Base-by-base conservation (phyloP, 148 eudicot species). In the Cornus suecica region DNA sequence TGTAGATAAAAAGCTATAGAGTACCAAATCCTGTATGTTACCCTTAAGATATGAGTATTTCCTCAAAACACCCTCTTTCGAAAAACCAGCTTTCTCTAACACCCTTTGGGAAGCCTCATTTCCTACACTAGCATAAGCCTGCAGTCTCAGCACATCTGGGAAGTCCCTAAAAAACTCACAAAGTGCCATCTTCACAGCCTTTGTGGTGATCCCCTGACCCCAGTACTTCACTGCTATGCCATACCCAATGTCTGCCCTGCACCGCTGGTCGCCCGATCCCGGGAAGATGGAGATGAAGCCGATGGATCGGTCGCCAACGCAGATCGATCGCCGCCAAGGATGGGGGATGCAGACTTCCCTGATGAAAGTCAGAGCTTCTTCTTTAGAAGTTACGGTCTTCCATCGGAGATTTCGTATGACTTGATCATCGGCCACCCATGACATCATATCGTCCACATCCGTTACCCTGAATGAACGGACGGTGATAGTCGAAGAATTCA, bases 311-410 rank as follows among this genome's bases (percentile, higher is more conserved):
- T 79, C 78, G 0, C 78, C 48, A 3, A 80, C 48, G 77, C 87
- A 84, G 25, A 87, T 82, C 18, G 89, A 82, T 34, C 82, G 74
- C 45, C 82, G 79, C 82, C 85, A 87, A 16, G 84, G 86, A 68
- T 87, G 87, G n/a, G 84, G 79, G 29, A 84, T 80, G 48, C 83
- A 84, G 8, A 77, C 78, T 15, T 84, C 58, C 14, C 32, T 48
- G 72, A 84, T 79, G 70, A 80, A 82, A 20, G 65, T 70, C 32
- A 37, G 30, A 1, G 83, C 85, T 32, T 82, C 66, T 37, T 80
- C 79, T 45, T 69, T 80, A 31, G 84, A 31, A 10, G 87, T 78
- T 68, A 75, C 52, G 52, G 67, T 74, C 11, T 68, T 62, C 71
- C 79, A 23, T 28, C 73, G 25, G 63, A 27, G 73, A 51, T 27